phyloP scores from a whole-genome alignment of 129 eudicot genomes.

The Arctium lappa region DNA sequence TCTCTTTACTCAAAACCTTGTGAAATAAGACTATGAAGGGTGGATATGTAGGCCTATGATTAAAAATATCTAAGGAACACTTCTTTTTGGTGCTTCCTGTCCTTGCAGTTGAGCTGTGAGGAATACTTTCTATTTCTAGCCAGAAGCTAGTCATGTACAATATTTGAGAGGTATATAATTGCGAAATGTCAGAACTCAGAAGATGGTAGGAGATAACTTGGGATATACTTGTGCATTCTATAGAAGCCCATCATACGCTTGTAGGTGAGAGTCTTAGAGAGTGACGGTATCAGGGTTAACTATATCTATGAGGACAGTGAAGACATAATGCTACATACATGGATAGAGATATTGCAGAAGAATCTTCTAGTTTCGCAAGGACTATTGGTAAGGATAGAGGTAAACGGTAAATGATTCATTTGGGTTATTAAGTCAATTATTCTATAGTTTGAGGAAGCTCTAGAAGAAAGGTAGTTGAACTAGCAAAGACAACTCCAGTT shows the following conservation, averaged over 20 bases:
- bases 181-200: background rate
- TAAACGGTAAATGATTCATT: background rate
- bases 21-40: background rate
- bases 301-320: background rate
- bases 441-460: background rate
- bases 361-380: background rate
- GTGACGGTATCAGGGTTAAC: background rate
- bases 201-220: background rate
- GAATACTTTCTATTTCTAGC: background rate
- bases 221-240: background rate
- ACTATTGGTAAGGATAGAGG: background rate
- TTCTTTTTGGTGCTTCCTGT: too few species aligned
- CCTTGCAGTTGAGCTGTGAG: too few species aligned
- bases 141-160: background rate
- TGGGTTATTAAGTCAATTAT: background rate
- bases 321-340: background rate
- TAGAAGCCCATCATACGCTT: too few species aligned
- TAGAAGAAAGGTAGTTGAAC: too few species aligned
- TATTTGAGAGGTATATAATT: background rate
- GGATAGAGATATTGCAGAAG: background rate
- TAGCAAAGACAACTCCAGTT: background rate
- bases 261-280: background rate
- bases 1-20: background rate
- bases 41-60: background rate
- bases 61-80: too few species aligned